A percentile compares a stretch with the other conserved stretches of the same genome.
Conservation (phyloP, 2,329 filamentous ascomycete genomes). For the Colletotrichum salicis region DNA sequence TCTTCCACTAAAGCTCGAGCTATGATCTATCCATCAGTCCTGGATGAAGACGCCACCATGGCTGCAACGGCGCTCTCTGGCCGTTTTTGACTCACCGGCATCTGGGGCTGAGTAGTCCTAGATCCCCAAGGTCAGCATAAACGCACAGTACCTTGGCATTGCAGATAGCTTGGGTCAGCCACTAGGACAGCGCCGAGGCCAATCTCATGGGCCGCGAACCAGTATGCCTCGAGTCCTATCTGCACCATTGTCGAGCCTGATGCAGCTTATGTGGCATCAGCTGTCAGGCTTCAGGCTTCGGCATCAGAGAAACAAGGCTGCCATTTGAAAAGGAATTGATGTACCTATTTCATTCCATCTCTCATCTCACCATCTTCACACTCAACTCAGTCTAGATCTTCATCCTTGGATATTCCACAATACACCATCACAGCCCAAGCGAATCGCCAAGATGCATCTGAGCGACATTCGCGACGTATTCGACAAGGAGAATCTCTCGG, state of each 20-base stretch:
- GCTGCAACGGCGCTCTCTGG: conserved; percentile 2
- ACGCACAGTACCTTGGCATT: neutral
- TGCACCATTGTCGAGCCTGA: neutral
- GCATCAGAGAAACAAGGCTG: neutral
- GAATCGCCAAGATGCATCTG: neutral
- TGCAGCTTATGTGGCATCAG: neutral
- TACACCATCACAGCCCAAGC: neutral
- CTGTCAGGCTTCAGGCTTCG: neutral
- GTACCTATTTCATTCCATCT: neutral
- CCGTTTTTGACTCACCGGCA: conserved; percentile 9
- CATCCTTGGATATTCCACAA: neutral
- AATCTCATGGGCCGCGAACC: neutral
- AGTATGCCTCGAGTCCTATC: neutral
- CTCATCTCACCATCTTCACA: neutral
- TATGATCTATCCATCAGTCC: neutral
- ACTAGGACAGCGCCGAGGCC: neutral
- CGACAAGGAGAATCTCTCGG: conserved; percentile 38
- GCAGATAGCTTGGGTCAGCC: neutral
- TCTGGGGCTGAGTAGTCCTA: conserved; percentile 5
- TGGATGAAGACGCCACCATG: neutral
- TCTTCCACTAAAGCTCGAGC: neutral
- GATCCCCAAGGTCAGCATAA: too few relatives aligned
- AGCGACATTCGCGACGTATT: conserved; percentile 6
- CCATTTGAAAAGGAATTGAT: neutral
- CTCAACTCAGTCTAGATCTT: too few relatives aligned